Evolutionary conservation across 2,329 filamentous ascomycete species (phyloP).

Genomic region (Xylariales sp.): DNA sequence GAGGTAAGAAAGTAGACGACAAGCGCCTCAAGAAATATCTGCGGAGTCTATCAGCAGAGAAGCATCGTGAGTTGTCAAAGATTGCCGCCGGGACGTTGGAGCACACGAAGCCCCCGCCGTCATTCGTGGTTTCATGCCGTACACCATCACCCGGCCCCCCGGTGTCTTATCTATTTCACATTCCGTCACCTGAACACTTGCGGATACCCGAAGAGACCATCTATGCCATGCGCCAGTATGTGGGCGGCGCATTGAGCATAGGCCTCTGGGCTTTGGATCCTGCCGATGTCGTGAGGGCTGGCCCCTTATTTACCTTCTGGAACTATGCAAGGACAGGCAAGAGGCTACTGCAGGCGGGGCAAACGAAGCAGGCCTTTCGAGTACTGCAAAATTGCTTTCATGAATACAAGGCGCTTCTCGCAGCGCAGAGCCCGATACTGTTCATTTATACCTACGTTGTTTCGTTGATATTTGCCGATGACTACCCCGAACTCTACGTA

Average conservation of each 20-base stretch:
- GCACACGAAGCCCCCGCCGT: neutral
- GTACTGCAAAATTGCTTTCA: constrained; percentile 1
- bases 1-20: constrained; percentile 1
- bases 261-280: constrained; percentile 1
- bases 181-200: neutral
- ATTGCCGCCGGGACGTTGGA: neutral
- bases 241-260: neutral
- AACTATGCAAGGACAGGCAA: neutral
- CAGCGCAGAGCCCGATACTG: neutral
- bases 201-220: constrained; percentile 1
- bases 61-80: neutral
- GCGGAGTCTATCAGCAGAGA: neutral
- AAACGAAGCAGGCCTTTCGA: constrained; percentile 4
- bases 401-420: neutral
- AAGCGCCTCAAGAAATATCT: constrained; percentile 2
- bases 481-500: neutral
- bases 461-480: neutral
- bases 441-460: constrained; percentile 1
- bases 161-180: neutral
- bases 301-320: neutral
- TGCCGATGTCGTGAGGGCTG: neutral
- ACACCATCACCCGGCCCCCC: constrained; percentile 1
- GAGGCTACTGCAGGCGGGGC: neutral
- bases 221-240: neutral
- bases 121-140: neutral